Base-by-base conservation (phyloP, 106 monocot genomes). In the Posidonia australis region DNA sequence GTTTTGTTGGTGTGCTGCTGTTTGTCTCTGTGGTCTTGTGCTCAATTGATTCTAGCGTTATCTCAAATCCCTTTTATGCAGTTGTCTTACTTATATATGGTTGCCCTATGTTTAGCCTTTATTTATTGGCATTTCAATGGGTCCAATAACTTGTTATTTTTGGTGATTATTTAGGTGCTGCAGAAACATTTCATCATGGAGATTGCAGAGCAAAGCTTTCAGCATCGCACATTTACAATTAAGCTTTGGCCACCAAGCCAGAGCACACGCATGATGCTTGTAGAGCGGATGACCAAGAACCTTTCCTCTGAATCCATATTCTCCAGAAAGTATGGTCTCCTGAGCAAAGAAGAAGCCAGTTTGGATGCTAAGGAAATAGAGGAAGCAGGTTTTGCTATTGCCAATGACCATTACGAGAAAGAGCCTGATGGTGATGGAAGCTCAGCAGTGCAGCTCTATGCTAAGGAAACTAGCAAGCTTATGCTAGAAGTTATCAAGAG, bases 381-480 rank as follows among this genome's bases (percentile, higher is more conserved):
- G 47, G 86, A 86, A 25, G 58, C 51, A 17, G 77, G 89, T 56
- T 94, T 89, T 69, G 62, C 63, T 16, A 27, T 65, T 66, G 86
- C 89, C 3, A 74, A 73, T 60, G 77, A 86, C n/a, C 86, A 86
- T 73, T 84, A 77, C 64, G 62, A 81, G 54, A 70, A 70, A n/a
- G 86, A 89, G 49, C 89, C 89, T 47, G 89, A 94, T 55, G 93
- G 93, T 16, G 93, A 89, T 76, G 93, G 93, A 22, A 94, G 89
- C 63, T 81, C 81, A 54, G 89, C 89, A 10, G 86, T 94, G n/a
- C 93, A 94, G 54, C 67, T 94, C 3, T 94, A 94, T 67, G 93
- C 93, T 45, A 94, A 89, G 68, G 83, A 94, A 89, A 79, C 89
- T 1, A 94, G 93, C 63, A 89, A 80, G 44, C 77, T 77, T 2